Evolutionary conservation across 2,329 filamentous ascomycete species (phyloP), one percentile per base, ranked within the genome.

Genomic region (Colletotrichum sojae): DNA sequence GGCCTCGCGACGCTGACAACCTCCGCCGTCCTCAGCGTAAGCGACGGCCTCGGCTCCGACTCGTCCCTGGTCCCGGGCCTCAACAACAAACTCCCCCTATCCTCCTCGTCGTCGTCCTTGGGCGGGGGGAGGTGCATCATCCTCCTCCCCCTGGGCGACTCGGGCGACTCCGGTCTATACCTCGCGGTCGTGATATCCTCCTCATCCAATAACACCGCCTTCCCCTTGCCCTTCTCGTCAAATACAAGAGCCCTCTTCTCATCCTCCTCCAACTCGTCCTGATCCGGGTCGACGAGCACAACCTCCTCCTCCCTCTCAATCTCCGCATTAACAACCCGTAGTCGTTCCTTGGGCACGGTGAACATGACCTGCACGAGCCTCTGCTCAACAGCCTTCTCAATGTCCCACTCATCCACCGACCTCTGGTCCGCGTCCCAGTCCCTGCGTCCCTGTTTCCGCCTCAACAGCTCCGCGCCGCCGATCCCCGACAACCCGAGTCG

Each of bases 271-370:
- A 58, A 15, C 6, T 64, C 70, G 25, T 77, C 76, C 55, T 73
- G 73, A 15, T 78, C 79, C 0, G 83, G 79, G 56, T 86, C 81
- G 2, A 85, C 78, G 5, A 86, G 68, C 55, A 83, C 80, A 18
- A 80, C 84, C 40, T 78, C 78, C 51, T 80, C 78, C 64, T 81
- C 83, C 66, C 77, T 78, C 71, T 84, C 83, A 40, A 84, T 77
- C 71, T 92, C 92, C 58, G 89, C 91, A 78, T 98, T 98, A 20
- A 98, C 95, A n/a, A 98, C 94, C 27, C 95, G 84, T 71, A 98
- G 81, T 73, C 90, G 89, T 79, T 95, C 92, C 78, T 92, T 94
- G 2, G 96, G 95, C 69, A 98, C 94, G 0, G 95, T 98, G 79
- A 97, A 98, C 89, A 97, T 96, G 76, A 94, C 88, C 79, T 95